Percentiles rank a stretch among this genome's conserved stretches.
phyloP scores from a whole-genome alignment of 345 rosid species.

The Gossypium ekmanianum region DNA sequence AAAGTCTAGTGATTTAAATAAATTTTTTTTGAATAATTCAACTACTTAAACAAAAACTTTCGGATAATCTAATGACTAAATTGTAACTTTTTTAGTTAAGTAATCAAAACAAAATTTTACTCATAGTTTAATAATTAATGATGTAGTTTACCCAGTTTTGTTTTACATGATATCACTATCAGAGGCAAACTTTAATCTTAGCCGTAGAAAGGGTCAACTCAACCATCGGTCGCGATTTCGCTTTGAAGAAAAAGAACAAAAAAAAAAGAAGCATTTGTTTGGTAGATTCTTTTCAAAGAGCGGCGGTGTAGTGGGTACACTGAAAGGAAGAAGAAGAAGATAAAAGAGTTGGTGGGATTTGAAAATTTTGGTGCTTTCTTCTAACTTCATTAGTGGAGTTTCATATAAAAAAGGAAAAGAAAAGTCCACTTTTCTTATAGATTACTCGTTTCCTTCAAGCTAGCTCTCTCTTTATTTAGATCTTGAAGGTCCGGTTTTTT shows the following conservation, averaged over 20 bases:
- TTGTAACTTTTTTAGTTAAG: too few species aligned
- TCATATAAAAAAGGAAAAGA: neutral
- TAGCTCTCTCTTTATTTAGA: neutral
- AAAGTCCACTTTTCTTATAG: neutral
- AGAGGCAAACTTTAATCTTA: neutral
- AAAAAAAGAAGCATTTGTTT: neutral
- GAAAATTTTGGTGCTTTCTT: slow-evolving; percentile 1
- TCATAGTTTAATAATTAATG: too few species aligned
- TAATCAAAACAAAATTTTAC: too few species aligned
- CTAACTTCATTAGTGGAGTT: slow-evolving; percentile 21
- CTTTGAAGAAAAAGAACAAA: neutral
- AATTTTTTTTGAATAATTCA: too few species aligned
- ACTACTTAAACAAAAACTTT: too few species aligned
- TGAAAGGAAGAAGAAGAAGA: neutral
- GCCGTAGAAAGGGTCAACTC: slow-evolving; percentile 2
- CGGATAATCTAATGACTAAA: too few species aligned
- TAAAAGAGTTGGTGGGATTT: neutral
- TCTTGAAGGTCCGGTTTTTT: neutral
- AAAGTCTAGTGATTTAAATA: too few species aligned
- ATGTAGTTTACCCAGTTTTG: accelerated
- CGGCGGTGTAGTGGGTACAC: slow-evolving; percentile 12
- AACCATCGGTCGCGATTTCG: slow-evolving; percentile 14
- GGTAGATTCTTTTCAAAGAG: slow-evolving; percentile 12
- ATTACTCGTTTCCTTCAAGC: neutral
- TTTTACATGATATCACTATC: too few species aligned